phyloP scores from a whole-genome alignment of 2,329 filamentous ascomycete species.

The Verticillium longisporum region DNA sequence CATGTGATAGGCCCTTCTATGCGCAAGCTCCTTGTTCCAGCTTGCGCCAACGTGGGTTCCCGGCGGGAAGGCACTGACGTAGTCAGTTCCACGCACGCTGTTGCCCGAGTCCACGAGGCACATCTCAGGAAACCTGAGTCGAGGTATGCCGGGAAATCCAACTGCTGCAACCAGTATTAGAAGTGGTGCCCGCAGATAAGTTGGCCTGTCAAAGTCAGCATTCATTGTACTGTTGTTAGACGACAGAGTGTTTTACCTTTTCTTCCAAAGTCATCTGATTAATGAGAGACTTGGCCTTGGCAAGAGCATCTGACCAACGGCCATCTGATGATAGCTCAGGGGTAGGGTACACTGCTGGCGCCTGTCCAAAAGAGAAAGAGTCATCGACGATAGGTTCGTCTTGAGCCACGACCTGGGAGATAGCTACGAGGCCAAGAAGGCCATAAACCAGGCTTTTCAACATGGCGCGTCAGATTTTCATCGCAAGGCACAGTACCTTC shows the following conservation, averaged over 20 bases:
- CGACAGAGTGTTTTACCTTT: slow-evolving; percentile 36
- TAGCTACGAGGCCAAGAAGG: not conserved
- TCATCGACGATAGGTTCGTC: not conserved
- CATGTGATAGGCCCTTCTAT: slow-evolving; percentile 23
- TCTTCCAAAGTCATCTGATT: slow-evolving; percentile 59
- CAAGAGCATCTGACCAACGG: slow-evolving; percentile 30
- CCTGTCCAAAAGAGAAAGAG: slow-evolving; percentile 6
- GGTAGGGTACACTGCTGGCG: slow-evolving; percentile 18
- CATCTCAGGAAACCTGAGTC: slow-evolving; percentile 30
- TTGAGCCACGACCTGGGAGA: not conserved
- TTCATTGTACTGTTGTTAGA: not conserved
- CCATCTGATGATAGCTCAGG: slow-evolving; percentile 8
- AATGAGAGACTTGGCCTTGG: slow-evolving; percentile 50
- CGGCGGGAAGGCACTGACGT: slow-evolving; percentile 39
- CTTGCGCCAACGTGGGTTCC: slow-evolving; percentile 37
- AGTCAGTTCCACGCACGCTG: slow-evolving; percentile 23
- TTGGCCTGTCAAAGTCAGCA: slow-evolving; percentile 41
- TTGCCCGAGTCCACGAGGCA: slow-evolving; percentile 38
- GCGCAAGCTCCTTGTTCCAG: slow-evolving; percentile 55
- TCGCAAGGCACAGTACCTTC: not conserved
- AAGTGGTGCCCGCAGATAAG: slow-evolving; percentile 64
- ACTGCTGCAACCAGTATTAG: slow-evolving; percentile 40
- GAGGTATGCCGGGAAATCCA: slow-evolving; percentile 28
- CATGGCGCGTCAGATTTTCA: not conserved
- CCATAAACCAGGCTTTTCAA: not conserved